phyloP scores from a whole-genome alignment of 805 yeast species.

The Scheffersomyces spartinae region DNA sequence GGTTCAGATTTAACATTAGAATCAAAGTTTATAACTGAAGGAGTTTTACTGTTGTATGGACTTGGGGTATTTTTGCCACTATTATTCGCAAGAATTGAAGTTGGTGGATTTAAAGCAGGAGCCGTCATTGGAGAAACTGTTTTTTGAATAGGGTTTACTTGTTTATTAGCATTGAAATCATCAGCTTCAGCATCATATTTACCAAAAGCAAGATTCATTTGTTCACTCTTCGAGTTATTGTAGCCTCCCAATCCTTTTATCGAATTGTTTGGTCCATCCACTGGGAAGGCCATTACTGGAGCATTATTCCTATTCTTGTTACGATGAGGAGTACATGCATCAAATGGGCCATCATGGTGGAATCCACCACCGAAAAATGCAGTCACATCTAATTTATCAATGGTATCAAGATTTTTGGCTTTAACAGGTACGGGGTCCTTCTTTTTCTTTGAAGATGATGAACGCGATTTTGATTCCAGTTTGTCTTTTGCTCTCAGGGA shows the following conservation, averaged over 20 bases:
- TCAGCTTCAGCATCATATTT: constrained; percentile 39
- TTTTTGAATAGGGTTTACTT: no score
- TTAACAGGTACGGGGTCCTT: constrained; percentile 34
- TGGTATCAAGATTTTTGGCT: constrained; percentile 78
- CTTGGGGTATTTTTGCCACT: constrained; percentile 29
- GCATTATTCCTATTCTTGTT: constrained; percentile 58
- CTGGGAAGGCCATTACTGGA: constrained; percentile 93
- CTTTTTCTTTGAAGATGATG: constrained; percentile 14
- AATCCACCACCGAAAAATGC: constrained; percentile 89
- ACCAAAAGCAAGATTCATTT: constrained; percentile 72
- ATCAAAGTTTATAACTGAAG: constrained; percentile 56
- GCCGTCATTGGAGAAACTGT: constrained; percentile 6
- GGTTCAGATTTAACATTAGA: constrained; percentile 55
- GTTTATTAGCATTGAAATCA: constrained; percentile 29
- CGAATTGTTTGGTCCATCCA: constrained; percentile 86
- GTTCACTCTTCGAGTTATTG: constrained; percentile 30
- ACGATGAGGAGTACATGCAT: constrained; percentile 95
- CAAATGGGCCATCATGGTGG: constrained; percentile 99
- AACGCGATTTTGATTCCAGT: constrained; percentile 7
- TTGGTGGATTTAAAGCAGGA: constrained; percentile 3
- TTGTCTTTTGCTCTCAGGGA: constrained; percentile 9
- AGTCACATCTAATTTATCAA: constrained; percentile 92
- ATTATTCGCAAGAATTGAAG: not conserved
- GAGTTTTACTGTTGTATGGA: no score
- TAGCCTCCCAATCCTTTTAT: constrained; percentile 56